Evolutionary conservation across 1,139 yeast species (phyloP).

Genomic region (Citeromyces hawaiiensis): DNA sequence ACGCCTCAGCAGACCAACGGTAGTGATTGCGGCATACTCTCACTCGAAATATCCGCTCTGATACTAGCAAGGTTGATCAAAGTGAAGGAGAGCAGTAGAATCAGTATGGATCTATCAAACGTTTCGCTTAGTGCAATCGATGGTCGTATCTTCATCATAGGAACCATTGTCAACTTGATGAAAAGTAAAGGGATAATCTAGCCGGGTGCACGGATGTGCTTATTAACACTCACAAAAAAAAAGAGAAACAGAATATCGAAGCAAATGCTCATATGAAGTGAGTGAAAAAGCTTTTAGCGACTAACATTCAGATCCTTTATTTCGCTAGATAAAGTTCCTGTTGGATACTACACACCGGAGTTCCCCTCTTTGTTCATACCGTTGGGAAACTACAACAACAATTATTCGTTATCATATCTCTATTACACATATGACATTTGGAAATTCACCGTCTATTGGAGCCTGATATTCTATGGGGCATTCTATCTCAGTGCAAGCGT

Average conservation of each 20-base stretch:
- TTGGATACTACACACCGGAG: slow-evolving; percentile 66
- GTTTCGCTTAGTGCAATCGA: slow-evolving; percentile 24
- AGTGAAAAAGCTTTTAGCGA: neutral
- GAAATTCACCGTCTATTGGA: slow-evolving; percentile 77
- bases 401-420: slow-evolving; percentile 41
- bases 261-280: slow-evolving; percentile 1
- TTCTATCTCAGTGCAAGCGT: slow-evolving; percentile 56
- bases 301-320: slow-evolving; percentile 13
- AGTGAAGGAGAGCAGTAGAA: slow-evolving; percentile 11
- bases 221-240: neutral
- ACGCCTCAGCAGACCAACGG: slow-evolving; percentile 72
- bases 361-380: slow-evolving; percentile 86
- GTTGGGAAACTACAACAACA: slow-evolving; percentile 23
- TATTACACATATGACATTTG: slow-evolving; percentile 70
- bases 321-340: slow-evolving; percentile 33
- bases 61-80: slow-evolving; percentile 23
- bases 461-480: slow-evolving; percentile 49
- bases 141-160: slow-evolving; percentile 28
- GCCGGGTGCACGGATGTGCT: neutral
- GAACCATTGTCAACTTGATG: slow-evolving; percentile 17
- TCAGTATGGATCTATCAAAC: slow-evolving; percentile 19
- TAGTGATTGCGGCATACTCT: slow-evolving; percentile 66
- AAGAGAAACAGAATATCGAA: neutral
- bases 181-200: slow-evolving; percentile 4
- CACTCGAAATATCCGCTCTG: slow-evolving; percentile 34